A percentile compares a stretch with the other conserved stretches of the same genome.
These are phyloP conservation scores for Lentithecium fluviatile DNA, from an alignment of 495 filamentous ascomycete species.

Conservation along the genomic window DNA sequence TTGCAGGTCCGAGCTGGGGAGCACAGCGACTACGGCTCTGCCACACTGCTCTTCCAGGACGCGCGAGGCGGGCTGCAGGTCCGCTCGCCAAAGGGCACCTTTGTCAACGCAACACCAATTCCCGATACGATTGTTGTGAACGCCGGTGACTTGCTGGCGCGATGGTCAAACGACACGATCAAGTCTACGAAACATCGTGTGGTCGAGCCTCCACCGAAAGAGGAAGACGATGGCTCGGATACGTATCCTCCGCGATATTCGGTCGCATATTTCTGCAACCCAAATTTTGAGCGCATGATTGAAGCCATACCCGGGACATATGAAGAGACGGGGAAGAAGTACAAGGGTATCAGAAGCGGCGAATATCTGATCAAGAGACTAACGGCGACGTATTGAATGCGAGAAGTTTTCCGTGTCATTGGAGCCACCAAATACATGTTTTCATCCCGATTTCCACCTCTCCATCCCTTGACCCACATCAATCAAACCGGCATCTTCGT, in stretches of 20 bases:
- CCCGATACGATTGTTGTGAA: conserved; percentile 84
- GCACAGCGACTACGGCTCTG: conserved; percentile 85
- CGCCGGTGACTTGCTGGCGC: conserved; percentile 80
- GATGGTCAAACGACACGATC: conserved; percentile 90
- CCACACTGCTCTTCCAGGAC: conserved; percentile 92
- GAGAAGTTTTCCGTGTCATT: no score
- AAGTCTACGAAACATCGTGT: conserved; percentile 87
- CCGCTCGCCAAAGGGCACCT: conserved; percentile 69
- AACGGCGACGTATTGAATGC: conserved; percentile 57
- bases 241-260: conserved; percentile 65
- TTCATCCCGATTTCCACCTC: no score
- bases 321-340: conserved; percentile 69
- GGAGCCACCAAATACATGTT: no score
- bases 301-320: conserved; percentile 87
- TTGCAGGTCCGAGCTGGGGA: conserved; percentile 76
- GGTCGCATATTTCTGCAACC: conserved; percentile 85
- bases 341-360: conserved; percentile 71
- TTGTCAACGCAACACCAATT: conserved; percentile 81
- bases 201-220: conserved; percentile 67
- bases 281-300: conserved; percentile 74
- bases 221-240: conserved; percentile 42
- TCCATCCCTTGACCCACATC: no score
- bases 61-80: conserved; percentile 79
- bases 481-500: conserved; percentile 17
- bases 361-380: conserved; percentile 82